A percentile compares a stretch with the other conserved stretches of the same genome.
Conservation (phyloP, 768 basidiomycete genomes). For the Tubosaeta brunneosetosa region DNA sequence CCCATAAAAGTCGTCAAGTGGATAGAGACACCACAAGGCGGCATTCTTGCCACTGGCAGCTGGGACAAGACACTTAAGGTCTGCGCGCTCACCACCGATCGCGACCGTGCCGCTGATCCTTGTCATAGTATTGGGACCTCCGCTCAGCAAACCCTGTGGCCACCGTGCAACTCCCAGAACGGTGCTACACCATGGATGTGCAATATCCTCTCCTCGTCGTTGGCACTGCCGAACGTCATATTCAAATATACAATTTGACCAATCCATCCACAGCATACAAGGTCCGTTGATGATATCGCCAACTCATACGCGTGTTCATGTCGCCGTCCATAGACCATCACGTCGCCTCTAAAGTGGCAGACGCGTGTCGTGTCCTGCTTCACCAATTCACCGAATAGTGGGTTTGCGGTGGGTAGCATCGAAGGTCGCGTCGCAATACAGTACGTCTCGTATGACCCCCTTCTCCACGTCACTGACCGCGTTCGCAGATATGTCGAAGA, state of each 20-base stretch:
- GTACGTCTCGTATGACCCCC: slow-evolving; percentile 46
- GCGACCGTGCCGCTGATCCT: not conserved
- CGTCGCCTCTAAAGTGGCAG: slow-evolving; percentile 91
- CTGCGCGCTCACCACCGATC: not conserved
- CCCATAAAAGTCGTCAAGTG: slow-evolving; percentile 80
- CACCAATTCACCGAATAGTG: slow-evolving; percentile 57
- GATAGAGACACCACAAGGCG: slow-evolving; percentile 69
- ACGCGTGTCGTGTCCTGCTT: slow-evolving; percentile 84
- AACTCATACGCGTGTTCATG: not conserved
- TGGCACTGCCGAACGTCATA: slow-evolving; percentile 88
- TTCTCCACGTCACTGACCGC: not conserved
- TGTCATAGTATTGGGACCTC: slow-evolving; percentile 85
- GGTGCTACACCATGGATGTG: slow-evolving; percentile 85
- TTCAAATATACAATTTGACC: slow-evolving; percentile 82
- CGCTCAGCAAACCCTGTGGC: slow-evolving; percentile 71
- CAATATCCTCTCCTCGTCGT: slow-evolving; percentile 84
- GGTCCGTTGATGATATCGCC: slow-evolving; percentile 36
- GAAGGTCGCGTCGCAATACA: slow-evolving; percentile 95
- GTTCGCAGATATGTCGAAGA: slow-evolving; percentile 74
- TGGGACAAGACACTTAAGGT: slow-evolving; percentile 99
- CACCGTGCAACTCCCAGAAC: slow-evolving; percentile 78
- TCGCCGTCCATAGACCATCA: slow-evolving; percentile 51
- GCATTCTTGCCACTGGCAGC: slow-evolving; percentile 86
- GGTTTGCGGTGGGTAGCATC: slow-evolving; percentile 81
- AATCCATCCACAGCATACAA: slow-evolving; percentile 79